phyloP scores from a whole-genome alignment of 768 basidiomycete genomes.

The Pisolithus albus region DNA sequence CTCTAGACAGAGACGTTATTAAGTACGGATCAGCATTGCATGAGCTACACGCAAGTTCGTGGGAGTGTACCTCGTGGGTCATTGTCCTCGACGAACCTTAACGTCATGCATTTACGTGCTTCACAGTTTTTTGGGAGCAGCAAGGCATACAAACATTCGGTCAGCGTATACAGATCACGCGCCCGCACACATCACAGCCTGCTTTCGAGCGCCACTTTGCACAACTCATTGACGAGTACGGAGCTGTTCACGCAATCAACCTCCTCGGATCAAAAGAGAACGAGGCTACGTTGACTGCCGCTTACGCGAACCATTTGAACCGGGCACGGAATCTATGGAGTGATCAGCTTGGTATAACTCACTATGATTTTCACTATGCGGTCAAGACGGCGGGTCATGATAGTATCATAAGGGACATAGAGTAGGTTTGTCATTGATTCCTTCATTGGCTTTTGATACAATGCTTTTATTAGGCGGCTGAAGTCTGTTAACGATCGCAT shows the following conservation, averaged over 20 bases:
- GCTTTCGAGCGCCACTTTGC: conserved; percentile 94
- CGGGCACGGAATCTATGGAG: conserved; percentile 55
- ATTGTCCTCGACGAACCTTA: conserved; percentile 3
- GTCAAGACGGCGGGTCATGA: conserved; percentile 84
- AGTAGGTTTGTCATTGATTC: conserved; percentile 30
- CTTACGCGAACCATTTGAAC: conserved; percentile 77
- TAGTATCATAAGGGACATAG: conserved; percentile 67
- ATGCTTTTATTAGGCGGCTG: conserved; percentile 41
- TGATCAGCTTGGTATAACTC: conserved; percentile 70
- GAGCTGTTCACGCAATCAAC: conserved; percentile 80
- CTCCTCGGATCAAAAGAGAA: conserved; percentile 89
- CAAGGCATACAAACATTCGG: conserved; percentile 94
- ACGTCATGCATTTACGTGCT: conserved; percentile 7
- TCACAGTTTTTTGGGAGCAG: conserved; percentile 95
- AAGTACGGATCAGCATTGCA: conserved; percentile 77
- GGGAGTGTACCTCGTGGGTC: conserved; percentile 90
- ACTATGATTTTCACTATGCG: conserved; percentile 90
- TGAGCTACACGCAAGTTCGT: conserved; percentile 90
- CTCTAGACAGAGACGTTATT: conserved; percentile 84
- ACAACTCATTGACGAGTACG: conserved; percentile 82
- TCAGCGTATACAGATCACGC: conserved; percentile 89
- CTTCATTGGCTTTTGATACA: conserved; percentile 2
- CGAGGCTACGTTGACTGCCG: conserved; percentile 74
- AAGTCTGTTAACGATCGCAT: conserved; percentile 54
- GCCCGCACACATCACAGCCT: conserved; percentile 92